Evolutionary conservation across 345 rosid genomes (phyloP).

Genomic region (Mangifera indica): DNA sequence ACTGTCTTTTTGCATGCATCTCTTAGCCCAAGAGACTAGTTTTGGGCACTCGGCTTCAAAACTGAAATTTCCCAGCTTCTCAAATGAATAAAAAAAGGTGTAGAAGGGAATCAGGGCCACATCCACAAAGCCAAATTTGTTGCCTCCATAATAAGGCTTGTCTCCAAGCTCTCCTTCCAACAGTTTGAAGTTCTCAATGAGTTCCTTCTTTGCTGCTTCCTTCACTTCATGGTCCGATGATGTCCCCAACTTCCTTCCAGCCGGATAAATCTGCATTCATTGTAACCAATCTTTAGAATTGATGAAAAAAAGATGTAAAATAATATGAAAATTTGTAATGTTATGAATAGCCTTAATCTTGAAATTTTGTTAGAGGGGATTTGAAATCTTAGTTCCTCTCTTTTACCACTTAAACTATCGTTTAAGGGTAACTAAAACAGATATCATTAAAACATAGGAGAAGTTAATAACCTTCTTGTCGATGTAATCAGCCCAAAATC

Average conservation of each 20-base stretch:
- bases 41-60: slow-evolving; percentile 36
- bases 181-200: slow-evolving; percentile 27
- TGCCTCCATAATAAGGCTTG: slow-evolving; percentile 34
- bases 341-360: too few species aligned
- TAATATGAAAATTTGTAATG: too few species aligned
- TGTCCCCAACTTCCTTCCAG: slow-evolving; percentile 8
- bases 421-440: too few species aligned
- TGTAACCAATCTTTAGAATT: too few species aligned
- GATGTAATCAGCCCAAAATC: slow-evolving; percentile 15
- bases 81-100: slow-evolving; percentile 29
- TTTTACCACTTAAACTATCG: too few species aligned
- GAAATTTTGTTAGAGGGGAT: too few species aligned
- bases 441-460: too few species aligned
- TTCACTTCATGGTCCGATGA: slow-evolving; percentile 20
- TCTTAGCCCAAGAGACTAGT: slow-evolving; percentile 37
- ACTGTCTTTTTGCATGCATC: slow-evolving; percentile 38
- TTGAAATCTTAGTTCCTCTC: too few species aligned
- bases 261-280: slow-evolving; percentile 22
- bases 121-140: slow-evolving; percentile 32
- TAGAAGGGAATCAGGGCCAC: slow-evolving; percentile 20
- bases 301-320: background rate
- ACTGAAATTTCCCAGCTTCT: slow-evolving; percentile 33
- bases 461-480: slow-evolving; percentile 12
- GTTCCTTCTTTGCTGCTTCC: slow-evolving; percentile 28
- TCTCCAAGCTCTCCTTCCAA: slow-evolving; percentile 36